These are phyloP conservation scores for Spizellomyces sp. DNA, from an alignment of 192 early-diverging fungal genomes.

Conservation along the genomic window DNA sequence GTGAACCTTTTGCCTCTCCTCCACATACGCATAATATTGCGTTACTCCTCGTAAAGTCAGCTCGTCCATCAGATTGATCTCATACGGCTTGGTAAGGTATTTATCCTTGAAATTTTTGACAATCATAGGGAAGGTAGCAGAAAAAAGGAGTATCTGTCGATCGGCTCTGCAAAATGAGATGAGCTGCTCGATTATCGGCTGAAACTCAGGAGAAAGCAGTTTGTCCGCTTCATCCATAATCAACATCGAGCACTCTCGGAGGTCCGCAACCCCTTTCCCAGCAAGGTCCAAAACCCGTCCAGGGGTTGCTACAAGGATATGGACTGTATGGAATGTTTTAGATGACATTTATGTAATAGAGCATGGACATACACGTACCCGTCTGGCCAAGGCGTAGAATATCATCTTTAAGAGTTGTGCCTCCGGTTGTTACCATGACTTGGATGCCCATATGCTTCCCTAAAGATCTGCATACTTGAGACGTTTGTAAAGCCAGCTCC, in stretches of 20 bases:
- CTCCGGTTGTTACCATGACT: constrained; percentile 99
- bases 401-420: constrained; percentile 97
- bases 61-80: constrained; percentile 99
- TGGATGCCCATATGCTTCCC: constrained; percentile 93
- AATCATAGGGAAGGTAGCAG: constrained; percentile 97
- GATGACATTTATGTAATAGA: neutral
- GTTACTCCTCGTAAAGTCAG: constrained; percentile 97
- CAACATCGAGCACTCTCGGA: constrained; percentile 85
- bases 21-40: constrained; percentile 99
- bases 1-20: constrained; percentile 98
- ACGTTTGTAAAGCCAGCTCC: constrained; percentile 98
- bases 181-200: constrained; percentile 97
- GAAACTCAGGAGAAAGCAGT: constrained; percentile 97
- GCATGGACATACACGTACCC: constrained; percentile 36
- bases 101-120: constrained; percentile 99
- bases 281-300: constrained; percentile 97
- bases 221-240: constrained; percentile 99
- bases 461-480: constrained; percentile 96
- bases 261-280: constrained; percentile 89
- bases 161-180: constrained; percentile 84
- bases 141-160: constrained; percentile 95
- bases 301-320: constrained; percentile 96
- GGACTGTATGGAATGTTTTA: constrained; percentile 53
- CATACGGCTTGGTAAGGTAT: constrained; percentile 92
- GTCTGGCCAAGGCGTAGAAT: constrained; percentile 91